Evolutionary conservation across 73 alveolate genomes (phyloP).

Genomic region (Uronychia binucleata): DNA sequence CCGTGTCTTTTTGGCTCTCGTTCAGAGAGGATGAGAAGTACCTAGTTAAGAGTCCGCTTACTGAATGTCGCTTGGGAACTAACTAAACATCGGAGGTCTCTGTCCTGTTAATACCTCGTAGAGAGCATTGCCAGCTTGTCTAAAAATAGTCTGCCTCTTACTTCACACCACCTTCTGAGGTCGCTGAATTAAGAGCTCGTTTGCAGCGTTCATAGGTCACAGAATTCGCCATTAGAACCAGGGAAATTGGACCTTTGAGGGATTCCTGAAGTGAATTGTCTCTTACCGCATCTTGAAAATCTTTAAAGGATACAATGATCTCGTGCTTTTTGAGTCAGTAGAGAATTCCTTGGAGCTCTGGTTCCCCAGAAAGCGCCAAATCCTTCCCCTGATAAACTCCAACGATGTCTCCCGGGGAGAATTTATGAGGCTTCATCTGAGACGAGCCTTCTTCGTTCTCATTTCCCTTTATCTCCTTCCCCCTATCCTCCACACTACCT

Average conservation of each 20-base stretch:
- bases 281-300: slow-evolving; percentile 56
- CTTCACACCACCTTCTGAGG: slow-evolving; percentile 10
- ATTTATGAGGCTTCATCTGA: slow-evolving; percentile 62
- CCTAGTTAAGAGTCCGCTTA: slow-evolving; percentile 26
- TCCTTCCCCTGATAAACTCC: slow-evolving; percentile 59
- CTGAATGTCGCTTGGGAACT: background rate
- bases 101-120: slow-evolving; percentile 24
- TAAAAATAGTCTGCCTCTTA: background rate
- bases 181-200: slow-evolving; percentile 67
- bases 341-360: slow-evolving; percentile 80
- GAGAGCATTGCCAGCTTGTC: slow-evolving; percentile 4
- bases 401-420: slow-evolving; percentile 91
- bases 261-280: slow-evolving; percentile 10
- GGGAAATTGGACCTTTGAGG: slow-evolving; percentile 68
- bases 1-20: slow-evolving; percentile 81
- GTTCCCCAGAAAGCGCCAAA: slow-evolving; percentile 66
- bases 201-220: slow-evolving; percentile 85
- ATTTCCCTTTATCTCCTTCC: slow-evolving; percentile 20
- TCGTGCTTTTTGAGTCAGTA: slow-evolving; percentile 69
- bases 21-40: slow-evolving; percentile 68
- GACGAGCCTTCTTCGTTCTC: slow-evolving; percentile 27
- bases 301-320: slow-evolving; percentile 82
- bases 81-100: slow-evolving; percentile 5
- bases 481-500: too few species aligned
- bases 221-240: slow-evolving; percentile 84